Conservation (phyloP, 768 basidiomycete genomes). For the Lyophyllum semitale region DNA sequence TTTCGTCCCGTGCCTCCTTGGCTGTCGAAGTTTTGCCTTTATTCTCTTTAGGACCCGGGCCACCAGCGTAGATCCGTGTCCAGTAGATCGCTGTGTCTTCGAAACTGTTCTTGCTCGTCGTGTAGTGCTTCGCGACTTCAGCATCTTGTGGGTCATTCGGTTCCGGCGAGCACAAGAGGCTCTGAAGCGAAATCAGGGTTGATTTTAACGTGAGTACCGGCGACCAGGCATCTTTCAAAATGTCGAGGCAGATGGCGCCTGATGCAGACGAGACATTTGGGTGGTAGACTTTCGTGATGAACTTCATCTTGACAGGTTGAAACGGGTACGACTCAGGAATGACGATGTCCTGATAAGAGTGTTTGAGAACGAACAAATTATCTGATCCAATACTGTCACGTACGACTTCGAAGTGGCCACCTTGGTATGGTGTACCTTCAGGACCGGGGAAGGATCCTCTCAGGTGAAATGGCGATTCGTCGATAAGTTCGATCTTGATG, state of each 20-base stretch:
- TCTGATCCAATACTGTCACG: slow-evolving; percentile 33
- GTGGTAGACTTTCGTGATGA: slow-evolving; percentile 95
- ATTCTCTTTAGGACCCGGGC: slow-evolving; percentile 51
- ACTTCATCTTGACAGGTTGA: slow-evolving; percentile 98
- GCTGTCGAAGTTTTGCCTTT: slow-evolving; percentile 42
- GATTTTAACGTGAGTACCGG: slow-evolving; percentile 96
- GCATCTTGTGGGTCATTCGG: slow-evolving; percentile 98
- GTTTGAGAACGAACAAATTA: not conserved
- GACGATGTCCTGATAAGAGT: slow-evolving; percentile 71
- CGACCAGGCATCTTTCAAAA: slow-evolving; percentile 88
- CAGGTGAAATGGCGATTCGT: slow-evolving; percentile 89
- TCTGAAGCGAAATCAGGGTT: slow-evolving; percentile 93
- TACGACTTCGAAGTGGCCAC: slow-evolving; percentile 90
- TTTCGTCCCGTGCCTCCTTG: slow-evolving; percentile 51
- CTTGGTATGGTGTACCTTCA: slow-evolving; percentile 90
- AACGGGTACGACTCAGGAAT: slow-evolving; percentile 92
- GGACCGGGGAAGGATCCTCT: slow-evolving; percentile 91
- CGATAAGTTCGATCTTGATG: slow-evolving; percentile 84
- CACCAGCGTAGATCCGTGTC: slow-evolving; percentile 91
- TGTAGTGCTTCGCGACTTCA: slow-evolving; percentile 96
- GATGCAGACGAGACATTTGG: slow-evolving; percentile 94
- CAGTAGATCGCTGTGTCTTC: slow-evolving; percentile 93
- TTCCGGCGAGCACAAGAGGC: slow-evolving; percentile 89
- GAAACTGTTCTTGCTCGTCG: slow-evolving; percentile 84
- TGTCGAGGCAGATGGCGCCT: slow-evolving; percentile 93